Conservation (phyloP, 2,329 filamentous ascomycete species). For the Botrytis fragariae region DNA sequence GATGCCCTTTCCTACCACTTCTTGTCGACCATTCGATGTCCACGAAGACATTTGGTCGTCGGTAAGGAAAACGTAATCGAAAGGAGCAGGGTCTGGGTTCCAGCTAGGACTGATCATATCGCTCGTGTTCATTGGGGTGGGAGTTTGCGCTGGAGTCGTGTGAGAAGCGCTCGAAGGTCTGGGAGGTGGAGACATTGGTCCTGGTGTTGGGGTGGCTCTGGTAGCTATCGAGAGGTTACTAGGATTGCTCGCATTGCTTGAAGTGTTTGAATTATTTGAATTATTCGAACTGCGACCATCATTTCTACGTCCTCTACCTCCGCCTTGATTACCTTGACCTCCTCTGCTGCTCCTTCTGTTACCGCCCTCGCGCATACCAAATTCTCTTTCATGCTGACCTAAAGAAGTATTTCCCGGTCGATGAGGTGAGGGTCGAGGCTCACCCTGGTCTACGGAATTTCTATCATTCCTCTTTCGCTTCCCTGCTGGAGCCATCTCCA, state of each 20-base stretch:
- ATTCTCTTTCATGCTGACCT: conserved; percentile 57
- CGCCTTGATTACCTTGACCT: conserved; percentile 41
- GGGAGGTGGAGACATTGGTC: conserved; percentile 39
- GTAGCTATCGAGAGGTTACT: conserved; percentile 33
- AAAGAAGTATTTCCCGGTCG: conserved; percentile 56
- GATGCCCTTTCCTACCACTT: conserved; percentile 63
- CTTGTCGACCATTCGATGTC: conserved; percentile 63
- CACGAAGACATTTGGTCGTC: conserved; percentile 66
- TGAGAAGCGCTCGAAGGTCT: conserved; percentile 35
- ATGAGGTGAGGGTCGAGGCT: conserved; percentile 59
- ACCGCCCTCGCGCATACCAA: conserved; percentile 47
- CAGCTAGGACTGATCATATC: conserved; percentile 36
- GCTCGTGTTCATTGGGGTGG: conserved; percentile 27
- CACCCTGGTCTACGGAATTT: conserved; percentile 42
- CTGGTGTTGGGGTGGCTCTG: conserved; percentile 36
- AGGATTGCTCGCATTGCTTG: conserved; percentile 32
- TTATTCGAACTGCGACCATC: conserved; percentile 30
- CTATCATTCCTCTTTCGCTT: conserved; percentile 41
- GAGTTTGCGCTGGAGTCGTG: conserved; percentile 29
- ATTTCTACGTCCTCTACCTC: conserved; percentile 34
- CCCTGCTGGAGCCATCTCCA: conserved; percentile 35
- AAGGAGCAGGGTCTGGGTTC: conserved; percentile 42
- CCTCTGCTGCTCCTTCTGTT: conserved; percentile 47
- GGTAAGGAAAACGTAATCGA: conserved; percentile 74
- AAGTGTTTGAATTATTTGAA: conserved; percentile 24